Conservation (phyloP, 2,329 filamentous ascomycete genomes). For the Zymoseptoria tritici region DNA sequence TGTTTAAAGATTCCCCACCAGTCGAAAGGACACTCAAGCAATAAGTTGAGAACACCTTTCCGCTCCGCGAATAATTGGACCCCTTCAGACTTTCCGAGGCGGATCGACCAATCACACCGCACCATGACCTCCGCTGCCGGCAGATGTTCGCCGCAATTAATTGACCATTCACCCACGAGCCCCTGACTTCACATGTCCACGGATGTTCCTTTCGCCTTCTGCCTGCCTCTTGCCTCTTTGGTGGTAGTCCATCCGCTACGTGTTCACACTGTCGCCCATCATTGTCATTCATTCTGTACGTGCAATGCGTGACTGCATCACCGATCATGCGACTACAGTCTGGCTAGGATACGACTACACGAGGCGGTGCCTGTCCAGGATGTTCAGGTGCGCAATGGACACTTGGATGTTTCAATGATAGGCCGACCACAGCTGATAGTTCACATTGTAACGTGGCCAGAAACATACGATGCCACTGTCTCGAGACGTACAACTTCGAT, state of each 20-base stretch:
- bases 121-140: too few relatives aligned
- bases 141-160: neutral
- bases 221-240: neutral
- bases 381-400: neutral
- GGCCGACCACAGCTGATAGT: neutral
- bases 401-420: neutral
- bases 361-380: too few relatives aligned
- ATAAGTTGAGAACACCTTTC: neutral
- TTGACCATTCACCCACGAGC: neutral
- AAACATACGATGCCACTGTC: neutral
- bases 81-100: neutral
- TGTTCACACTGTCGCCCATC: neutral
- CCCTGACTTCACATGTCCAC: neutral
- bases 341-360: too few relatives aligned
- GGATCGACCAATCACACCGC: neutral
- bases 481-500: neutral
- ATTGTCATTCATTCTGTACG: neutral
- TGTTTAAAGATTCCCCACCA: neutral
- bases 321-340: too few relatives aligned
- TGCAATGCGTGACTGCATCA: neutral
- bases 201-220: neutral
- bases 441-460: neutral
- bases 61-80: neutral
- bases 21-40: neutral
- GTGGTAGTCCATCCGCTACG: neutral